Evolutionary conservation across 257 asterid species (phyloP).

Genomic region (Handroanthus guayacan): DNA sequence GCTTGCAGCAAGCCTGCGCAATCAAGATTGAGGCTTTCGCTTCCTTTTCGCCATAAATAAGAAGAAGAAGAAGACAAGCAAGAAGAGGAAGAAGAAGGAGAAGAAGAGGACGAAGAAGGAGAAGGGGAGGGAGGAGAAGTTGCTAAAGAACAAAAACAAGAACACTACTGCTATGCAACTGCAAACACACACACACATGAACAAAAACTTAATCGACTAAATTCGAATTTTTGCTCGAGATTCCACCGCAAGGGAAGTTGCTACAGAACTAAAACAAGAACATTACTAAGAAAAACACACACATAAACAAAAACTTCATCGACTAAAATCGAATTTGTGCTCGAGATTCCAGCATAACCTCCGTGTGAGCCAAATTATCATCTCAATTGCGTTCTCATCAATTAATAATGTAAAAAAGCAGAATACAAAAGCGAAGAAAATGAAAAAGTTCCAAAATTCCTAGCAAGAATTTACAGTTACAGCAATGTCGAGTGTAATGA

Average conservation of each 20-base stretch:
- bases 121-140: too few species aligned
- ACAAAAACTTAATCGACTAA: background rate
- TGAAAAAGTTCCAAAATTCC: background rate
- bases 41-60: too few species aligned
- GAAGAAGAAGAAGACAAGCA: background rate
- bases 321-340: background rate
- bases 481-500: slow-evolving; percentile 3
- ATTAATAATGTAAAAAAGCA: background rate
- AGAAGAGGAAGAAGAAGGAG: background rate
- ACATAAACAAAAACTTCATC: background rate
- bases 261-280: too few species aligned
- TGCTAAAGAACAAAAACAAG: background rate
- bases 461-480: slow-evolving; percentile 8
- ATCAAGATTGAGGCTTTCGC: background rate
- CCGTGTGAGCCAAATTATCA: background rate
- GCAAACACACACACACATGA: background rate
- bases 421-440: background rate
- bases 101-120: background rate
- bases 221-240: slow-evolving; percentile 15
- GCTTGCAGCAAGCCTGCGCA: slow-evolving; percentile 10
- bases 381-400: slow-evolving; percentile 11
- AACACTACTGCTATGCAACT: slow-evolving; percentile 6
- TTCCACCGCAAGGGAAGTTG: background rate
- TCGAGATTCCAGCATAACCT: slow-evolving; percentile 17
- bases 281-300: too few species aligned